A percentile compares a stretch with the other conserved stretches of the same genome.
Evolutionary conservation across 371 early-diverging fungal genomes (phyloP).

Genomic region (Mycotypha africana): DNA sequence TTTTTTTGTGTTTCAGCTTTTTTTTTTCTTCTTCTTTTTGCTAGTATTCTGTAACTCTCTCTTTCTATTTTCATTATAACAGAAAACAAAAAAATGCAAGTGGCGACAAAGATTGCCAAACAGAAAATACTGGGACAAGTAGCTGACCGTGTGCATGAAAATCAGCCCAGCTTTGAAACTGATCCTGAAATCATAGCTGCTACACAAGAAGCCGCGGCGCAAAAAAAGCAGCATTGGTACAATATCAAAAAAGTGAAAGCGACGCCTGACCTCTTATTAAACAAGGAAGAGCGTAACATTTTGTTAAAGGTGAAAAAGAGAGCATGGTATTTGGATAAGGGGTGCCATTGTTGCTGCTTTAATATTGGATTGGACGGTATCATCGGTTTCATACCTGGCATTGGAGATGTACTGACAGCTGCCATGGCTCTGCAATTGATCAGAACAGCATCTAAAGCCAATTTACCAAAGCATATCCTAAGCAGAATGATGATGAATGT

Average conservation of each 20-base stretch:
- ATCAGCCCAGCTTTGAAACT: constrained; percentile 6
- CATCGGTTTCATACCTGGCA: constrained; percentile 41
- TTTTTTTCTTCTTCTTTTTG: no score
- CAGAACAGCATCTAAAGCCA: constrained; percentile 24
- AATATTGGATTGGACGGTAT: constrained; percentile 42
- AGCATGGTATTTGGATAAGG: constrained; percentile 36
- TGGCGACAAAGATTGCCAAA: constrained; percentile 6
- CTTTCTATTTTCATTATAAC: no score
- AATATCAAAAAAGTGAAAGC: constrained; percentile 8
- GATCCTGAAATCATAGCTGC: constrained; percentile 17
- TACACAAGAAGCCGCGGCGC: constrained; percentile 10
- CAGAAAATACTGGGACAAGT: constrained; percentile 7
- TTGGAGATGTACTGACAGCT: constrained; percentile 39
- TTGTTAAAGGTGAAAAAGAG: constrained; percentile 26
- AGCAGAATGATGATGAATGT: constrained; percentile 43
- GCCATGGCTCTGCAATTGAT: constrained; percentile 33
- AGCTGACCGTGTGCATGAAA: constrained; percentile 1
- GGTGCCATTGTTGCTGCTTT: constrained; percentile 37
- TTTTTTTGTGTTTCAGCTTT: no score
- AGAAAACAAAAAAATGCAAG: no score
- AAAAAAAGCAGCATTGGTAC: constrained; percentile 25
- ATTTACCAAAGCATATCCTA: constrained; percentile 31
- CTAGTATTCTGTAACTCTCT: no score
- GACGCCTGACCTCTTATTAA: constrained; percentile 30
- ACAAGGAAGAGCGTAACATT: constrained; percentile 22